These are phyloP conservation scores for Pseudonitzschia delicatissima DNA, from an alignment of 108 stramenopile genomes.

Conservation along the genomic window DNA sequence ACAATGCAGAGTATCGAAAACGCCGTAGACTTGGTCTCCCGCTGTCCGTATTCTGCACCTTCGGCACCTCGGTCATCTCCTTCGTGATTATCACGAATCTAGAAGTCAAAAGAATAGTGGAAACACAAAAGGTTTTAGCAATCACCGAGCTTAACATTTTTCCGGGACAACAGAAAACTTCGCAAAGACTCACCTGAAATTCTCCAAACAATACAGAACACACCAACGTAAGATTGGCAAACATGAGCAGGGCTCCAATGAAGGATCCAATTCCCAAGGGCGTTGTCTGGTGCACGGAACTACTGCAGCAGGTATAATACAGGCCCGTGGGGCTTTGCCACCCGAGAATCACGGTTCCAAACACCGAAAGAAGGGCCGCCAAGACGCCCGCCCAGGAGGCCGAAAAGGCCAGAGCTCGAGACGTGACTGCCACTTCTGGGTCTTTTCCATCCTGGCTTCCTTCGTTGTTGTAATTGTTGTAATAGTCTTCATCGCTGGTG, in stretches of 20 bases:
- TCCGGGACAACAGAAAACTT: not conserved
- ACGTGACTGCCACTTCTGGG: conserved; percentile 62
- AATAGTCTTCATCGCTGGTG: conserved; percentile 24
- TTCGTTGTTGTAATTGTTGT: conserved; percentile 26
- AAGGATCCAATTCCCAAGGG: conserved; percentile 79
- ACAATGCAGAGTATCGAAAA: conserved; percentile 82
- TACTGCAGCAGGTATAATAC: conserved; percentile 75
- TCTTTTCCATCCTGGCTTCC: conserved; percentile 27
- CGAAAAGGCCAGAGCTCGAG: conserved; percentile 77
- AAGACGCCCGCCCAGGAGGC: conserved; percentile 82
- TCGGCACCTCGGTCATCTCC: conserved; percentile 37
- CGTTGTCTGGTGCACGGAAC: conserved; percentile 75
- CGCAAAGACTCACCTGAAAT: conserved; percentile 63
- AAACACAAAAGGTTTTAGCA: not conserved
- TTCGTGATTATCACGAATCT: conserved; percentile 51
- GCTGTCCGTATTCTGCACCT: conserved; percentile 10
- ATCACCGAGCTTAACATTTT: too few species aligned
- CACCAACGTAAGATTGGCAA: conserved; percentile 79
- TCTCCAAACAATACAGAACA: conserved; percentile 80
- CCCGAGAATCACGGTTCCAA: conserved; percentile 80
- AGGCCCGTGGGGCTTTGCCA: conserved; percentile 72
- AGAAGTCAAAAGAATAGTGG: not conserved
- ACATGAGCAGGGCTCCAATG: conserved; percentile 80
- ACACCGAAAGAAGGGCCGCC: conserved; percentile 58
- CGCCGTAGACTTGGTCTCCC: conserved; percentile 50